Evolutionary conservation across 805 yeast species (phyloP).

Genomic region (Lachancea fermentati): DNA sequence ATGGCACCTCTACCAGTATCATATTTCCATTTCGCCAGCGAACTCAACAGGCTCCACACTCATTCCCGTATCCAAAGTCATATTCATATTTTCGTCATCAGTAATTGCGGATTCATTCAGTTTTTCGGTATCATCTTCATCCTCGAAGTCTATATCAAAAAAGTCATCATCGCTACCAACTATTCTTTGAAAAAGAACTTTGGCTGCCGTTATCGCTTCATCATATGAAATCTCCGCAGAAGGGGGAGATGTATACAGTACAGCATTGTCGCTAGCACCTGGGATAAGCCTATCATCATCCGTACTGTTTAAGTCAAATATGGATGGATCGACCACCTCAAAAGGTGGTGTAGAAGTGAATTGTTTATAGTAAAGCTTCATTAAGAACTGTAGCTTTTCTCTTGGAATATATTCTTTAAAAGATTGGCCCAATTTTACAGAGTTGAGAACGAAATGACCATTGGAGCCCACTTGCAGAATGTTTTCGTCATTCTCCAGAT

Average conservation of each 20-base stretch:
- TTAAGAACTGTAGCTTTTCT: constrained; percentile 56
- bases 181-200: constrained; percentile 62
- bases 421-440: constrained; percentile 81
- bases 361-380: constrained; percentile 60
- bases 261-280: constrained; percentile 43
- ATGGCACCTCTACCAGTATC: constrained; percentile 9
- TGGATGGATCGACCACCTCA: constrained; percentile 42
- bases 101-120: constrained; percentile 29
- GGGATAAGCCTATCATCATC: constrained; percentile 27
- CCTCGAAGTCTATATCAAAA: constrained; percentile 94
- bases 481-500: constrained; percentile 51
- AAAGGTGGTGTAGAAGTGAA: constrained; percentile 50
- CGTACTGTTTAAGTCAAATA: constrained; percentile 34
- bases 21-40: constrained; percentile 37
- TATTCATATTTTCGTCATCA: constrained; percentile 27
- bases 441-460: constrained; percentile 67
- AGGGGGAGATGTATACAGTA: constrained; percentile 59
- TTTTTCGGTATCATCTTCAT: constrained; percentile 66
- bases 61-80: constrained; percentile 16
- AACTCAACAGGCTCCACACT: constrained; percentile 34
- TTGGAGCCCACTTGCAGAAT: constrained; percentile 48
- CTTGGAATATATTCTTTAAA: constrained; percentile 80
- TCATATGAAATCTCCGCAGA: constrained; percentile 86
- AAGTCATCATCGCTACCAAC: constrained; percentile 95
- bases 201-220: constrained; percentile 81